These are phyloP conservation scores for Wallacemonas sp. DNA, from an alignment of 208 protist genomes.

Conservation along the genomic window DNA sequence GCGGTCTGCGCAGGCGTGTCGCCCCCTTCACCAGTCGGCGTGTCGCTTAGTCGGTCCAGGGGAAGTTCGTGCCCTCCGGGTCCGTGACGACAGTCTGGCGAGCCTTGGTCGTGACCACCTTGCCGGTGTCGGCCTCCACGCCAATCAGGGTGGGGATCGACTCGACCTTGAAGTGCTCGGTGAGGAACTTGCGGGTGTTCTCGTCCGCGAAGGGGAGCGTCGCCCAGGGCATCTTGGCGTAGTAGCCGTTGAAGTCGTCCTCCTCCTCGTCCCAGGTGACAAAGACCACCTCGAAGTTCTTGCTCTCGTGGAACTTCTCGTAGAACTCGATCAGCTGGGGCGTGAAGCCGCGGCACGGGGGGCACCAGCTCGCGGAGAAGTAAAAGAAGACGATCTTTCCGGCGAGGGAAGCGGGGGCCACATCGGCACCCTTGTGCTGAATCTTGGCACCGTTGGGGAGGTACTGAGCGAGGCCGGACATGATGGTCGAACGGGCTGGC, in stretches of 20 bases:
- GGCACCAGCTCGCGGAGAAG: conserved; percentile 94
- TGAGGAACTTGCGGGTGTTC: conserved; percentile 46
- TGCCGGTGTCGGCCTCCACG: conserved; percentile 76
- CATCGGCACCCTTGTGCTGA: conserved; percentile 36
- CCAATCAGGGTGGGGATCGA: conserved; percentile 81
- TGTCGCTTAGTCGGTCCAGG: conserved; percentile 64
- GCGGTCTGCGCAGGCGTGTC: too few relatives aligned
- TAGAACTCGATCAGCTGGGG: conserved; percentile 88
- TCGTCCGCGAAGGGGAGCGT: conserved; percentile 65
- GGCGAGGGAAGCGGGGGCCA: conserved; percentile 37
- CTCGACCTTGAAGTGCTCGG: conserved; percentile 58
- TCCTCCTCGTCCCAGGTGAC: conserved; percentile 81
- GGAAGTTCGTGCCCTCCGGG: conserved; percentile 68
- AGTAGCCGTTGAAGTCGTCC: conserved; percentile 77
- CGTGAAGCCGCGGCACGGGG: conserved; percentile 93
- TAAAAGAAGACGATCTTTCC: conserved; percentile 86
- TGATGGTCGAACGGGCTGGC: conserved; percentile 20
- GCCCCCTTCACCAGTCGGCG: too few relatives aligned
- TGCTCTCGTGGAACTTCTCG: conserved; percentile 52
- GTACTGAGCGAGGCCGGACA: conserved; percentile 77
- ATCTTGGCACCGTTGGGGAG: conserved; percentile 52
- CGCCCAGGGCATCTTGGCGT: conserved; percentile 84
- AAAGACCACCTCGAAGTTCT: conserved; percentile 90
- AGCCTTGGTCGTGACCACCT: conserved; percentile 63
- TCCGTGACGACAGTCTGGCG: conserved; percentile 61